Evolutionary conservation across 1,284 basidiomycete genomes (phyloP), one percentile per base, ranked within the genome.

Genomic region (Ustilago lituana): DNA sequence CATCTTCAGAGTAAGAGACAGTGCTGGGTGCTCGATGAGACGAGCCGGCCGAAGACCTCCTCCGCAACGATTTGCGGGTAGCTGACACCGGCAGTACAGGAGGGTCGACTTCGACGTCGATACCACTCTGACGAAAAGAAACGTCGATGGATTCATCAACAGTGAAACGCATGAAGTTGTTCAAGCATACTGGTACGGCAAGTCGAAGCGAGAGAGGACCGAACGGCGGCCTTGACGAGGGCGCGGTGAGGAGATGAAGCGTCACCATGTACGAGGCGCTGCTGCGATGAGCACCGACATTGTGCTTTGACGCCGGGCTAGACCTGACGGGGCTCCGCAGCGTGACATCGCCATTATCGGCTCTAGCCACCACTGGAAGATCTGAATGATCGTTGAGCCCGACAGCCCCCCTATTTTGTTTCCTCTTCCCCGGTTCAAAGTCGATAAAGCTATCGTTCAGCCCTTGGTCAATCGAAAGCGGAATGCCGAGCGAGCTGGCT

Each of bases 71-170:
- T 20, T 29, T 50, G 19, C 50, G 54, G 6, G 33, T 38, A n/a
- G 26, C 20, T 1, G 53, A 50, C 5, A 63, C 19, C 2, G 60
- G 56, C n/a, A 57, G 41, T 40, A 66, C 52, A 1, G 57, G 55
- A 19, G 68, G 63, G 41, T 66, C 63, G 24, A 66, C 54, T 23
- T 71, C 68, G 23, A 71, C 68, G 7, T 50, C 55, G 24, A 70
- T 54, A n/a, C 54, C 53, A 2, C 38, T 24, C 41, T 35, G 24
- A 1, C 57, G 45, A 15, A 47, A 37, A 10, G 49, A 24, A 24
- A 19, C 26, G 47, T 46, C 46, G 24, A 70, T 56, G 17, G 64
- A 55, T 11, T 67, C 63, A 35, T 71, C 68, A 9, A 67, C 49
- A 2, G 51, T 62, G 41, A 71, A 61, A 14, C 46, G 64, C 47